Conservation (phyloP, 2,329 filamentous ascomycete genomes). For the Helminthosporium solani region DNA sequence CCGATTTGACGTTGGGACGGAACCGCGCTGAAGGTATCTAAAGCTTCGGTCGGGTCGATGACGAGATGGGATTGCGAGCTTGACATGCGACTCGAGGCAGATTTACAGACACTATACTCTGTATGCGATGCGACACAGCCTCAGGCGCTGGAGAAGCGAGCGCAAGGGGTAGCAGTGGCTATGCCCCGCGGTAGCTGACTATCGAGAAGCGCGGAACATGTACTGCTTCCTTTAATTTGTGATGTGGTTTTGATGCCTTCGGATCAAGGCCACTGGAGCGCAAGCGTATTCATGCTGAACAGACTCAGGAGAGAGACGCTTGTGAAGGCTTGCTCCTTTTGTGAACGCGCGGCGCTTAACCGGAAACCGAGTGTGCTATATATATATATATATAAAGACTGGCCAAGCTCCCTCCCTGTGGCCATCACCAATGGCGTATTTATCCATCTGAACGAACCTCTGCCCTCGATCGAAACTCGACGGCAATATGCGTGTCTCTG, state of each 20-base stretch:
- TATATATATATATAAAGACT: constrained; percentile 31
- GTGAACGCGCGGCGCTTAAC: constrained; percentile 32
- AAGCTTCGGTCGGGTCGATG: constrained; percentile 30
- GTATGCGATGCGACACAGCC: constrained; percentile 39
- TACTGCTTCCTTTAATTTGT: constrained; percentile 12
- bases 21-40: constrained; percentile 8
- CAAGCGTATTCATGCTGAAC: constrained; percentile 7
- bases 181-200: constrained; percentile 17
- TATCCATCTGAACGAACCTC: neutral
- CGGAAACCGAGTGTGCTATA: constrained; percentile 26
- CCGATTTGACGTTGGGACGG: constrained; percentile 17
- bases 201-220: constrained; percentile 2
- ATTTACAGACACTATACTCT: constrained; percentile 31
- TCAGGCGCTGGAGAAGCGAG: constrained; percentile 28
- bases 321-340: constrained; percentile 1
- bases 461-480: neutral
- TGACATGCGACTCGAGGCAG: constrained; percentile 38
- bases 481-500: neutral
- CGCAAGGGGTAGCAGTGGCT: constrained; percentile 24
- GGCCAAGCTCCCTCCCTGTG: constrained; percentile 18
- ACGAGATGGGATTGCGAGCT: constrained; percentile 30
- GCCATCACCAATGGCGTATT: neutral
- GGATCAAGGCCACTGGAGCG: neutral
- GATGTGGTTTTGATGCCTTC: constrained; percentile 1
- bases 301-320: constrained; percentile 1